Evolutionary conservation across 148 eudicot genomes (phyloP).

Genomic region (Persicaria tinctoria): DNA sequence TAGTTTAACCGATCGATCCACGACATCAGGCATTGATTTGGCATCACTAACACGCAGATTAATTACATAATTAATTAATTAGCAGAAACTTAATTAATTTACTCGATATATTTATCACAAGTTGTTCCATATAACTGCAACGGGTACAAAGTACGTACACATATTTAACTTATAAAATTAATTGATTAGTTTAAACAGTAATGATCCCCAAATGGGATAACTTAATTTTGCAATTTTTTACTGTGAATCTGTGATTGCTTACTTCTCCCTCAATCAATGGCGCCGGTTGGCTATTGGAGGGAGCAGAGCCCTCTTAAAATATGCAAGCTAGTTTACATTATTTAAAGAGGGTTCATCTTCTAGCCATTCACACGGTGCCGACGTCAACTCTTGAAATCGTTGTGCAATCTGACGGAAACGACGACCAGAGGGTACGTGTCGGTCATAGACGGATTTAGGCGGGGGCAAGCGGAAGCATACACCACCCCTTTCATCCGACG

Average conservation of each 20-base stretch:
- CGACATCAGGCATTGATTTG: background rate
- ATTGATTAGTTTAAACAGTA: background rate
- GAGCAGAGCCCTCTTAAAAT: background rate
- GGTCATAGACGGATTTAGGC: no score
- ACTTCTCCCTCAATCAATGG: constrained; percentile 8
- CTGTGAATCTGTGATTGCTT: background rate
- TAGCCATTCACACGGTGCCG: no score
- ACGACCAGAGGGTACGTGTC: no score
- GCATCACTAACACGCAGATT: background rate
- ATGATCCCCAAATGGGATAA: constrained; percentile 7
- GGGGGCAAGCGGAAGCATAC: no score
- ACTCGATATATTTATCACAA: background rate
- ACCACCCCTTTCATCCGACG: no score
- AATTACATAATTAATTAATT: background rate
- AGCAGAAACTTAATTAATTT: background rate
- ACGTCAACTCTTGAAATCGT: no score
- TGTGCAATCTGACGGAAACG: no score
- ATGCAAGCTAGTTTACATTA: background rate
- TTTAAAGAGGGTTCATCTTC: no score
- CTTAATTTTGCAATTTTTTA: background rate
- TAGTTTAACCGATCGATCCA: background rate
- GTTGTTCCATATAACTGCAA: background rate
- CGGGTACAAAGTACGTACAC: background rate
- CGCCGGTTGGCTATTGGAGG: constrained; percentile 1
- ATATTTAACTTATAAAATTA: background rate